These are phyloP conservation scores for Leccinum rimulosum DNA, from an alignment of 768 basidiomycete genomes.

Conservation along the genomic window DNA sequence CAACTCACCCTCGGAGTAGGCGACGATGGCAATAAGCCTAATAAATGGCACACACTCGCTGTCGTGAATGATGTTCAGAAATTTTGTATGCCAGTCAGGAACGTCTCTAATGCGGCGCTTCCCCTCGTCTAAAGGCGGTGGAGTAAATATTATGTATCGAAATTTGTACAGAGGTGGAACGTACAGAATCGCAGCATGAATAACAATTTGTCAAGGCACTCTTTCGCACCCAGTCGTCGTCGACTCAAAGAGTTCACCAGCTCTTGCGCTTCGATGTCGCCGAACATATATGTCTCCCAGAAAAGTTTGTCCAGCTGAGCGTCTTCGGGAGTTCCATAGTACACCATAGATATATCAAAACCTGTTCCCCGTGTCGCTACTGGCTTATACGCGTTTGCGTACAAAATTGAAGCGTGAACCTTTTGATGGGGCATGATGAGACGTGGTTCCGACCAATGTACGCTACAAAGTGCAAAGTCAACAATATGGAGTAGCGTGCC, in stretches of 20 bases:
- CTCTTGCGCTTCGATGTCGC: constrained; percentile 3
- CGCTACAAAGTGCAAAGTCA: neutral
- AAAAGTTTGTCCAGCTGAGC: neutral
- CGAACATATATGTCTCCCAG: constrained; percentile 14
- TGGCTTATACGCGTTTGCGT: neutral
- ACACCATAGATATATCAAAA: neutral
- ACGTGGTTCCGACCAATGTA: constrained; percentile 13
- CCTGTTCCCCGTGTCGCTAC: neutral
- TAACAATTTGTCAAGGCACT: constrained; percentile 12
- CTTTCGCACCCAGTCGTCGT: constrained; percentile 6
- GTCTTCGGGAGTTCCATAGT: neutral
- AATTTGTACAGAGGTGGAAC: neutral
- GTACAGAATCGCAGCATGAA: constrained; percentile 10
- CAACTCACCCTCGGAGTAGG: constrained; percentile 22
- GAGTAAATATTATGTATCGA: neutral
- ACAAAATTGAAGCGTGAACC: neutral
- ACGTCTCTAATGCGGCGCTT: constrained; percentile 17
- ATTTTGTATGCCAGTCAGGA: constrained; percentile 8
- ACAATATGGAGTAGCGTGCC: neutral
- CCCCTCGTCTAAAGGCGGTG: constrained; percentile 14
- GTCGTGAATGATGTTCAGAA: constrained; percentile 8
- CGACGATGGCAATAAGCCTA: constrained; percentile 4
- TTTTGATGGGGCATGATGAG: constrained; percentile 3
- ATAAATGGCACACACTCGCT: constrained; percentile 13
- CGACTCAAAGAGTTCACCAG: constrained; percentile 4